Percentiles rank a stretch among this genome's conserved stretches.
Evolutionary conservation across 208 protist genomes (phyloP).

Genomic region (Acanthamoeba lenticulata): DNA sequence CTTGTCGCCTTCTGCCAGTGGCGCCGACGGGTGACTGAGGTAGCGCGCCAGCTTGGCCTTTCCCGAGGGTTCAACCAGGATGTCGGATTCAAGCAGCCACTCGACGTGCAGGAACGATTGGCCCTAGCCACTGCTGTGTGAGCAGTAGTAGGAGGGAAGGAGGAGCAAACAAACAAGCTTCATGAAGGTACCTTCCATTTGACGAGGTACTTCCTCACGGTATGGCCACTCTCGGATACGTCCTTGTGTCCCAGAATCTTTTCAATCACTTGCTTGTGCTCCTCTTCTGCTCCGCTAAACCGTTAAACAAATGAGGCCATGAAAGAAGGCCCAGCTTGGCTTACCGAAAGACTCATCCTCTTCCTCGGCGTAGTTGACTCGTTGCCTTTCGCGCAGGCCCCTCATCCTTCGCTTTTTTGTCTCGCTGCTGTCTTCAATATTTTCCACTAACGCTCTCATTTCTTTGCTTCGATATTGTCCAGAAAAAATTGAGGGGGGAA

Average conservation of each 20-base stretch:
- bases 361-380: conserved; percentile 45
- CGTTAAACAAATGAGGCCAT: too few relatives aligned
- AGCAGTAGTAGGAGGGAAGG: too few relatives aligned
- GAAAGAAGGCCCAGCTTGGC: too few relatives aligned
- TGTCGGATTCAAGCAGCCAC: conserved; percentile 58
- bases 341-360: not conserved
- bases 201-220: conserved; percentile 52
- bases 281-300: not conserved
- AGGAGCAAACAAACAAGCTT: too few relatives aligned
- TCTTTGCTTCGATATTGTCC: too few relatives aligned
- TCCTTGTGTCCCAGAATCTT: conserved; percentile 62
- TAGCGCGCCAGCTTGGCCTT: conserved; percentile 61
- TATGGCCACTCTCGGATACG: not conserved
- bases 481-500: too few relatives aligned
- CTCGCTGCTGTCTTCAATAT: too few relatives aligned
- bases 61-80: conserved; percentile 33
- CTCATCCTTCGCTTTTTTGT: too few relatives aligned
- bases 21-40: not conserved
- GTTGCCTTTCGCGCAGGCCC: not conserved
- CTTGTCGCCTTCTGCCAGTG: conserved; percentile 48
- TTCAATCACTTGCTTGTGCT: conserved; percentile 58
- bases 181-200: conserved; percentile 72
- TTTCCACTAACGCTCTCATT: too few relatives aligned
- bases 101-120: conserved; percentile 52
- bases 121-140: too few relatives aligned